Base-by-base conservation (phyloP, 257 asterid genomes). In the Jasminum sambac region DNA sequence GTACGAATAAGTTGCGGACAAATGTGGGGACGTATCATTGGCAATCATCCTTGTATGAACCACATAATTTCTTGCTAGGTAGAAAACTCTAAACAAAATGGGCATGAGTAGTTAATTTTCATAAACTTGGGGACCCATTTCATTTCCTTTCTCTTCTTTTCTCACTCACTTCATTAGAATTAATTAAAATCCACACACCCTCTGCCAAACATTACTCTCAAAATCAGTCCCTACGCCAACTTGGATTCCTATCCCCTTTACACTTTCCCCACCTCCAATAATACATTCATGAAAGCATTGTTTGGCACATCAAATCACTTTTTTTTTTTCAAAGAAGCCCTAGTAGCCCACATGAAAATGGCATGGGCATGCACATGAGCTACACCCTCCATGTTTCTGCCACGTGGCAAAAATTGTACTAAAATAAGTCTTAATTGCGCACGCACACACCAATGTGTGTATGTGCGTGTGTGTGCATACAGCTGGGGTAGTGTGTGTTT, bases 191-290 rank as follows among this genome's bases (percentile, higher is more conserved):
- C 79, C 84, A 84, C 43, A 74, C 68, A 80, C 78, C 64, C 72
- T 79, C 70, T 66, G 87, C 91, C 91, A 79, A 88, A 81, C 81
- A 69, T 74, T 77, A 64, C 60, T 78, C 77, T 67, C 78, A 73
- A 68, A 63, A 64, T 50, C 72, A 73, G 78, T 74, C 83, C 84
- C 84, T 63, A 72, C 84, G 61, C 82, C 84, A 77, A 77, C 72
- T 77, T 81, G 85, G 74, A 81, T 76, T 71, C 72, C 84, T 76
- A 84, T 76, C 88, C 77, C 42, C 50, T 66, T 55, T 37, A 8
- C 69, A 48, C 63, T 23, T 60, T 17, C 78, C 77, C 77, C 67
- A 75, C 64, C 57, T 66, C 67, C 85, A 85, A 83, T 85, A 83
- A 81, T 83, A 74, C 85, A 78, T 55, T 62, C 68, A 17, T 59